Evolutionary conservation across 2,329 filamentous ascomycete genomes (phyloP), one percentile per base, ranked within the genome.

Genomic region (Pseudogymnoascus sp.): DNA sequence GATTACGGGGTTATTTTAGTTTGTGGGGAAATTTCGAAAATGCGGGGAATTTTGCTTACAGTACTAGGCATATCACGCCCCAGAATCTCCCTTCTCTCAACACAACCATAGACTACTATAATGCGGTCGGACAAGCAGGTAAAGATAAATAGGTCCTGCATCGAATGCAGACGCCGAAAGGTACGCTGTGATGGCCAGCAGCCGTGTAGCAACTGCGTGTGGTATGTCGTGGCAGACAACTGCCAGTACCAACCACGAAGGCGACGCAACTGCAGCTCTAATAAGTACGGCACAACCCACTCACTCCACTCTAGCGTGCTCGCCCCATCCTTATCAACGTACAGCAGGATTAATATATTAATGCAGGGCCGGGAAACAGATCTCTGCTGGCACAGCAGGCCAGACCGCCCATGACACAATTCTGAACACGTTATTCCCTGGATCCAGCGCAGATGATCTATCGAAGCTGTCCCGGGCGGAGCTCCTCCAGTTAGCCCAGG

Each of bases 131-230:
- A 57, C 50, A 57, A 57, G 50, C 50, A 57, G 28, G 50, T 57
- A 57, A 62, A 62, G 38, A 62, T 62, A 33, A 62, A 62, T 33
- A 62, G 50, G 21, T 44, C 61, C 31, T 62, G 61, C 28, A 36
- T 53, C 40, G 61, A 62, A 26, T 62, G 61, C 61, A 62, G 50
- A 33, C 61, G 61, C 26, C 61, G 61, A 33, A 62, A 62, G 23
- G 61, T 62, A 21, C 42, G 61, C 42, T 62, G 61, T 40, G 61
- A 62, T 62, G 61, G 61, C 21, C 50, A 33, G 6, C 40, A 62
- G 42, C 61, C 61, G 9, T 62, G 61, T 10, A 50, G 40, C 38
- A 62, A 44, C 28, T 62, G 61, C 42, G 40, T 44, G 21, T 62
- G 61, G 61, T 62, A 62, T 13, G 50, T 33, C 15, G 50, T 62